Evolutionary conservation across 257 asterid species (phyloP).

Genomic region (Solanum neorickii): DNA sequence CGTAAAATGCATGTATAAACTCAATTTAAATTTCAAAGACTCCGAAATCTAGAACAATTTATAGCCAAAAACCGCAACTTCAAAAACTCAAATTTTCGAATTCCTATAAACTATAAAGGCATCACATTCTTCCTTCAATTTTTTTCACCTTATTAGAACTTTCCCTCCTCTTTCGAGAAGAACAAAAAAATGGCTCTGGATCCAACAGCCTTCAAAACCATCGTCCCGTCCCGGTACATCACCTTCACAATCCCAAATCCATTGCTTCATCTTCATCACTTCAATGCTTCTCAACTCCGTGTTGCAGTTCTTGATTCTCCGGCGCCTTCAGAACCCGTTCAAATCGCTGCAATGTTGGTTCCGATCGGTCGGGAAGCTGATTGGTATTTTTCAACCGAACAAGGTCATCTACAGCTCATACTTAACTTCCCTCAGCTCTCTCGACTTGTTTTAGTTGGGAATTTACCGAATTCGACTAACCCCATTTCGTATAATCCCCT

Average conservation of each 20-base stretch:
- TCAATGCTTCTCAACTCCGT: conserved; percentile 29
- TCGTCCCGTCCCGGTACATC: conserved; percentile 59
- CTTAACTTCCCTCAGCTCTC: conserved; percentile 42
- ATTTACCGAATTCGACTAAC: conserved; percentile 3
- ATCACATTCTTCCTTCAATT: background rate
- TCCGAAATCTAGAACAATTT: background rate
- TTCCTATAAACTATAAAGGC: background rate
- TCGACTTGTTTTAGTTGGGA: conserved; percentile 59
- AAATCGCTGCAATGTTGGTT: conserved; percentile 57
- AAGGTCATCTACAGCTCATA: conserved; percentile 87
- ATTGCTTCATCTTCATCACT: conserved; percentile 8
- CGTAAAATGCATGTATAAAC: background rate
- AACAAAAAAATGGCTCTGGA: conserved; percentile 27
- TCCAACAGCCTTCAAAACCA: conserved; percentile 38
- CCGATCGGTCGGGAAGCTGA: conserved; percentile 73
- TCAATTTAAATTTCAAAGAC: no score
- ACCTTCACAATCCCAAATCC: conserved; percentile 54
- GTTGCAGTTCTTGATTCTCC: conserved; percentile 72
- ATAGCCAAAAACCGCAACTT: background rate
- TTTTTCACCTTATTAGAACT: background rate
- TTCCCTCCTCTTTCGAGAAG: background rate
- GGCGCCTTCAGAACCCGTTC: conserved; percentile 2
- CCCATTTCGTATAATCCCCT: conserved; percentile 22
- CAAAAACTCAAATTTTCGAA: background rate
- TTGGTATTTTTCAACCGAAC: conserved; percentile 71